Conservation (phyloP, 1,139 yeast genomes). For the Candida glucosophila region DNA sequence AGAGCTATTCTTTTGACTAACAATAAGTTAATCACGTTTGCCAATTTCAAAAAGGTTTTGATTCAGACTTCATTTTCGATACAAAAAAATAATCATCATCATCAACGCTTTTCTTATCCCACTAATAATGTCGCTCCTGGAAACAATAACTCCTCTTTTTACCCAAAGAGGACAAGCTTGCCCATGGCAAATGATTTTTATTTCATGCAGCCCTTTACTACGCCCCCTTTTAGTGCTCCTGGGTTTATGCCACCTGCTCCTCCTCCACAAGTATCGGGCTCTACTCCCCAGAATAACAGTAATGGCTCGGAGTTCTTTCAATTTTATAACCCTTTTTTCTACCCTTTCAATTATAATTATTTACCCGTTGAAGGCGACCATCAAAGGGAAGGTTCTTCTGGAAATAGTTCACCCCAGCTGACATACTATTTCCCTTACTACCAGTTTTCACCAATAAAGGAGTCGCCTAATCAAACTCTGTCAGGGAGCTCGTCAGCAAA, state of each 20-base stretch:
- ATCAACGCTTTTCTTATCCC: constrained; percentile 5
- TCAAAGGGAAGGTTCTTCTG: constrained; percentile 2
- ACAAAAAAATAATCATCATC: constrained; percentile 14
- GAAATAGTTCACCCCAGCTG: constrained; percentile 3
- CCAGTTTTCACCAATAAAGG: no score
- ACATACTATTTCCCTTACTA: constrained; percentile 5
- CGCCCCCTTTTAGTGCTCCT: constrained; percentile 6
- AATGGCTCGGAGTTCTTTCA: constrained; percentile 5
- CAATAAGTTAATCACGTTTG: constrained; percentile 16
- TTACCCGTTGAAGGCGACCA: no score
- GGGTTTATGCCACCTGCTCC: constrained; percentile 4
- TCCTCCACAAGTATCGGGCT: constrained; percentile 5
- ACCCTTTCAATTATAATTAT: constrained; percentile 2
- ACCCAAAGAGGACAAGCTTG: constrained; percentile 7
- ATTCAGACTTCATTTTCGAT: constrained; percentile 37
- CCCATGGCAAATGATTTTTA: constrained; percentile 5
- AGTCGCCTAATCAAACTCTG: no score
- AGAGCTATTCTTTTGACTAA: constrained; percentile 33
- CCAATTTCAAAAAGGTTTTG: constrained; percentile 13
- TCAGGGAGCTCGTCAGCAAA: no score
- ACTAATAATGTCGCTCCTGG: constrained; percentile 2
- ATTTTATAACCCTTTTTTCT: constrained; percentile 6
- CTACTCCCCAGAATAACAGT: no score
- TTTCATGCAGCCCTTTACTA: constrained; percentile 3
- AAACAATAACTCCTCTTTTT: no score